These are phyloP conservation scores for Paecilomyces niveus DNA, from an alignment of 2,329 filamentous ascomycete genomes.

Conservation along the genomic window DNA sequence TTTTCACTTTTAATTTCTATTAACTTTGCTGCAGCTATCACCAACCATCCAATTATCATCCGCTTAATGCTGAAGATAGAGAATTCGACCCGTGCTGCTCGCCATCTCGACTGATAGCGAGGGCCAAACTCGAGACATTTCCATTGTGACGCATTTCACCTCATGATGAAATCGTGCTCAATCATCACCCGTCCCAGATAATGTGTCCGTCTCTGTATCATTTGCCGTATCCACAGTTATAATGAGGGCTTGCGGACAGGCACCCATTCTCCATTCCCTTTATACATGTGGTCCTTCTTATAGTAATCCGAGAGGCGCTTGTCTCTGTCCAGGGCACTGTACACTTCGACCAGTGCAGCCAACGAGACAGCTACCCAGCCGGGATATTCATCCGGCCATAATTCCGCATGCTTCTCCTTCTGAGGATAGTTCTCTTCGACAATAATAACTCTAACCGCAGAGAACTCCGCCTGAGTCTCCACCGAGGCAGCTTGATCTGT, in stretches of 20 bases:
- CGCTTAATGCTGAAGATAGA: not conserved
- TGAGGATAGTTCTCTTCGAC: conserved; percentile 25
- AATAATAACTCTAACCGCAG: conserved; percentile 16
- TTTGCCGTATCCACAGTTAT: not conserved
- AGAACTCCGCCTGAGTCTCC: conserved; percentile 8
- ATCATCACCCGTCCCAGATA: not conserved
- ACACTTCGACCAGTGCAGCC: conserved; percentile 18
- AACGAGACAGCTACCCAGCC: conserved; percentile 20
- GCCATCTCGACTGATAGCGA: no score
- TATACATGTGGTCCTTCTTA: conserved; percentile 14
- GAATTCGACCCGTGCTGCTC: no score
- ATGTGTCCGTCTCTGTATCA: no score
- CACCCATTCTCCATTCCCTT: conserved; percentile 17
- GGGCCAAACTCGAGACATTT: no score
- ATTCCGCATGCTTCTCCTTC: conserved; percentile 9
- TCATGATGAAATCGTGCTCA: not conserved
- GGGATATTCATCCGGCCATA: conserved; percentile 10
- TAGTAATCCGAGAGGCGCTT: conserved; percentile 18
- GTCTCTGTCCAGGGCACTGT: conserved; percentile 16
- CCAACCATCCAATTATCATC: not conserved
- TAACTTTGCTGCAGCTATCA: not conserved
- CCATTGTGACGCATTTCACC: not conserved
- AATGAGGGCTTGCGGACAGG: not conserved
- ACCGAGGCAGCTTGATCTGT: conserved; percentile 8
- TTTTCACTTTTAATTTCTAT: not conserved